Conservation (phyloP, 2,329 filamentous ascomycete species). For the Didymella segeticola region DNA sequence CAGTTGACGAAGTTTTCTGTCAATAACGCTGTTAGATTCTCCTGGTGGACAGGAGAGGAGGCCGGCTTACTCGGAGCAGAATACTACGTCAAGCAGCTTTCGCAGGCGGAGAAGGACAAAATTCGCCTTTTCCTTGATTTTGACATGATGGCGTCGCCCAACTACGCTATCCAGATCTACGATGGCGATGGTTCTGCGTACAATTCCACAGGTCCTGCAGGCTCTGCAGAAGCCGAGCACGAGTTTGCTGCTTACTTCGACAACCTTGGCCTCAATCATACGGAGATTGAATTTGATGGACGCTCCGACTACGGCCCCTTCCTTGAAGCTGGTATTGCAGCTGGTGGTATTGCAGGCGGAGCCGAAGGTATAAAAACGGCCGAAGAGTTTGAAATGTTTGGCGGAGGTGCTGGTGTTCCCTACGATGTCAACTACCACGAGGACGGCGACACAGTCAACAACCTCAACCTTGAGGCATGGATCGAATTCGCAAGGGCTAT, state of each 20-base stretch:
- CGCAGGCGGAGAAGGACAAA: conserved; percentile 60
- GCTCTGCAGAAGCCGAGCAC: conserved; percentile 73
- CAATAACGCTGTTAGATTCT: conserved; percentile 71
- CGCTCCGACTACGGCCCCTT: conserved; percentile 82
- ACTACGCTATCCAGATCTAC: conserved; percentile 63
- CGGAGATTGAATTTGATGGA: conserved; percentile 77
- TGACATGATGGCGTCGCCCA: conserved; percentile 73
- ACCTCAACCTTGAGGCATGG: conserved; percentile 62
- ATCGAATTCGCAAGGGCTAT: conserved; percentile 65
- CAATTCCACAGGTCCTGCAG: conserved; percentile 62
- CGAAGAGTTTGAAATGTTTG: conserved; percentile 70
- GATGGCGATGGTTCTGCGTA: conserved; percentile 64
- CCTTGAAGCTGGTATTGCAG: conserved; percentile 74
- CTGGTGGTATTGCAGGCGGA: conserved; percentile 78
- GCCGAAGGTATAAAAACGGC: conserved; percentile 78
- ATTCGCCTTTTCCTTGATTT: conserved; percentile 74
- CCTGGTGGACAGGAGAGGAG: conserved; percentile 70
- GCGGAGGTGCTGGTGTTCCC: conserved; percentile 68
- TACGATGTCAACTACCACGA: conserved; percentile 66
- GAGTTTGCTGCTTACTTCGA: conserved; percentile 55
- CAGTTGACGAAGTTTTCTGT: conserved; percentile 74
- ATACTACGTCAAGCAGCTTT: conserved; percentile 61
- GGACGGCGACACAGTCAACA: conserved; percentile 59
- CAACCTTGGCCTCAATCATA: conserved; percentile 52
- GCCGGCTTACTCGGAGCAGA: conserved; percentile 67